Conservation (phyloP, 495 filamentous ascomycete species). For the Talaromyces borbonicus region DNA sequence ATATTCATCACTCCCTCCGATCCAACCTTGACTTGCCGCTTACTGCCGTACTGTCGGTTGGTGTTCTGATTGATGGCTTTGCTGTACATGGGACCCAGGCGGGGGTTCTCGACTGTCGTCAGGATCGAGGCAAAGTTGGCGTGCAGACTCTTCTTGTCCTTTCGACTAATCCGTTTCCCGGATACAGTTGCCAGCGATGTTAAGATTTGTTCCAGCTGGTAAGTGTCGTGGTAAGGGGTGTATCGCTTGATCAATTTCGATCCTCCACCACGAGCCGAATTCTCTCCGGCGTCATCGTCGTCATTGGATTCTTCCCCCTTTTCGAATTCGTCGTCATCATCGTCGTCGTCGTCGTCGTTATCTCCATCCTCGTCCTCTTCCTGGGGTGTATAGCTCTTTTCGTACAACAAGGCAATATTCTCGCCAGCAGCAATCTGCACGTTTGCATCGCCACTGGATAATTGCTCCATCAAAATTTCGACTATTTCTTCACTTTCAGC, state of each 20-base stretch:
- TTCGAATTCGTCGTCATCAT: constrained; percentile 40
- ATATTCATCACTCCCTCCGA: constrained; percentile 65
- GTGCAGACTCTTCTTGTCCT: constrained; percentile 68
- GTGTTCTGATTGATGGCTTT: constrained; percentile 65
- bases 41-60: constrained; percentile 63
- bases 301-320: constrained; percentile 41
- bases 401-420: constrained; percentile 83
- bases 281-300: constrained; percentile 33
- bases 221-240: constrained; percentile 45
- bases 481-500: constrained; percentile 63
- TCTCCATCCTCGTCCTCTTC: constrained; percentile 52
- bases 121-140: constrained; percentile 72
- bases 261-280: constrained; percentile 26
- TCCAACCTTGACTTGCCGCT: constrained; percentile 67
- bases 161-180: constrained; percentile 64
- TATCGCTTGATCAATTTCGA: constrained; percentile 56
- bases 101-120: constrained; percentile 71
- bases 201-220: constrained; percentile 43
- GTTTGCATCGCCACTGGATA: constrained; percentile 61
- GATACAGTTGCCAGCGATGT: constrained; percentile 48
- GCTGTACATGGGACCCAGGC: constrained; percentile 59
- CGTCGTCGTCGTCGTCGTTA: constrained; percentile 40
- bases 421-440: constrained; percentile 84
- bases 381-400: constrained; percentile 60
- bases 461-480: constrained; percentile 82